Percentiles rank a stretch among this genome's conserved stretches.
Evolutionary conservation across 208 protist genomes (phyloP).

Genomic region (Lotmaria passim): DNA sequence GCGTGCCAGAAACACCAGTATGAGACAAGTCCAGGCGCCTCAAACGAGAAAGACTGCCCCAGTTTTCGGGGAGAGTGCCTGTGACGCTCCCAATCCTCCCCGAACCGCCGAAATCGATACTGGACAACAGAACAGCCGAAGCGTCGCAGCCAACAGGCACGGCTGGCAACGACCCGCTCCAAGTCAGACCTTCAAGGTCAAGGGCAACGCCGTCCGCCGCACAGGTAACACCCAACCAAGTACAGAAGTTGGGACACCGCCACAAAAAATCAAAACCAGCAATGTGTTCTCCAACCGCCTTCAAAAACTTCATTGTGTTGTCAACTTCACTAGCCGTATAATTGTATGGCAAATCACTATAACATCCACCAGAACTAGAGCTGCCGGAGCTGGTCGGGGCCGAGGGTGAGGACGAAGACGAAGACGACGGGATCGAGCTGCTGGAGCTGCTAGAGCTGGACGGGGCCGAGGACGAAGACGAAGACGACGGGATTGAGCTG

Average conservation of each 20-base stretch:
- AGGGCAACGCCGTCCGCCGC: neutral
- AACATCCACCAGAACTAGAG: no score
- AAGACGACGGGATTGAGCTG: no score
- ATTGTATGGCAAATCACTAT: no score
- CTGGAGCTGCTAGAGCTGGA: no score
- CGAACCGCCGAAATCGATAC: neutral
- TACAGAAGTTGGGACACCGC: no score
- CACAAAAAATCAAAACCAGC: no score
- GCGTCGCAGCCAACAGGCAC: neutral
- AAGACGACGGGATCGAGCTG: no score
- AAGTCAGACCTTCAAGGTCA: neutral
- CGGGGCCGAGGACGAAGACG: no score
- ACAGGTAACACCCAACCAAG: conserved; percentile 5
- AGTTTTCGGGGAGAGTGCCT: neutral
- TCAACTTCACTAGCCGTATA: no score
- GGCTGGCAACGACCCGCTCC: neutral
- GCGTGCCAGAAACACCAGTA: neutral
- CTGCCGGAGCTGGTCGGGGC: conserved; percentile 1
- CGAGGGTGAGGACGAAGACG: no score
- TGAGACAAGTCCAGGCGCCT: neutral
- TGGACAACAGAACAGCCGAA: neutral
- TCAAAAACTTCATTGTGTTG: no score
- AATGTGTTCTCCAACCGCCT: no score
- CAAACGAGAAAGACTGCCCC: neutral
- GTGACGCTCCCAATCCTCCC: neutral